Evolutionary conservation across 768 basidiomycete genomes (phyloP), one percentile per base, ranked within the genome.

Genomic region (Kwoniella sp.): DNA sequence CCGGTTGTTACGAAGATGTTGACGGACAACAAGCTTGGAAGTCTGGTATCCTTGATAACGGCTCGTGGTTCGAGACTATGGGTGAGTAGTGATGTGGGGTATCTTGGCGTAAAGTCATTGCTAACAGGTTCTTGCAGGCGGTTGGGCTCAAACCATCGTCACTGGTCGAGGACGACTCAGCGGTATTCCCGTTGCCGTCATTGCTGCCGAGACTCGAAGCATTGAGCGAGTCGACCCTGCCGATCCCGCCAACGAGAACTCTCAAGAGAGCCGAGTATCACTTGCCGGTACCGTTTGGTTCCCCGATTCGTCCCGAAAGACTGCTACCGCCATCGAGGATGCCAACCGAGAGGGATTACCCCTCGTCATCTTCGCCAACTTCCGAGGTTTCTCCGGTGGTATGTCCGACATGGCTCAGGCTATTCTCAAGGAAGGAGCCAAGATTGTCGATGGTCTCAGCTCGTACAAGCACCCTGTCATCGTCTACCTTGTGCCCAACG

Each of bases 361-460:
- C 3, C 85, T 99, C 65, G 94, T 98, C 81, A 94, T 99, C 81
- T 97, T 99, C 77, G 96, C 96, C 60, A 99, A 99, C 84, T 98
- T 96, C 93, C 91, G 96, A 84, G 96, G 96, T 26, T 99, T 99
- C 88, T 99, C 96, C 23, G 96, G 96, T 68, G 96, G 96, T 62
- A 76, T 70, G 69, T 73, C 74, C 23, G 76, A 77, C 63, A 77
- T 77, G 76, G 95, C 93, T 75, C 93, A 97, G 82, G 94, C 95
- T 80, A 87, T 97, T 62, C 84, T 97, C 75, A 97, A 97, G 82
- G 92, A 97, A 80, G 94, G 94, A 47, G 90, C 94, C 20, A 97
- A 95, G 82, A 99, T 99, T 70, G 96, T 99, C 81, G 96, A 99
- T 79, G 96, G 96, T 52, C 86, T 99, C 45, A 94, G 93, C 58